Conservation (phyloP, 2,329 filamentous ascomycete species). For the Hansfordia pulvinata region DNA sequence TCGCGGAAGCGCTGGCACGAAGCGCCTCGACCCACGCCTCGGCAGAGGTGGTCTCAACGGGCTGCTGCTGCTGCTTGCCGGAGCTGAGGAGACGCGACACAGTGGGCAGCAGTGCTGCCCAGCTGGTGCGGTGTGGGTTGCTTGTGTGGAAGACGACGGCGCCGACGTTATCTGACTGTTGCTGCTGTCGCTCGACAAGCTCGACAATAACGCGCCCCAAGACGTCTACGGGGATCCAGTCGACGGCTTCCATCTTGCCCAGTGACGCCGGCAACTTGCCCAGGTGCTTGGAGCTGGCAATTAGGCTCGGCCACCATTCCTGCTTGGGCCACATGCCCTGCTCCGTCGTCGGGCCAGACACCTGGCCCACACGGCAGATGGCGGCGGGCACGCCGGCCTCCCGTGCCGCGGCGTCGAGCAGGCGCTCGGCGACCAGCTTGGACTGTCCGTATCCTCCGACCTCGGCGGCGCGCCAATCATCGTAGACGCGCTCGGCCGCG, state of each 20-base stretch:
- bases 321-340: constrained; percentile 7
- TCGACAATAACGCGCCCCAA: constrained; percentile 7
- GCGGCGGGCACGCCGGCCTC: constrained; percentile 5
- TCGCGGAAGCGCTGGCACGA: constrained; percentile 4
- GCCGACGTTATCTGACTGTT: background rate
- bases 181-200: constrained; percentile 1
- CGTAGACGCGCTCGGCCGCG: constrained; percentile 5
- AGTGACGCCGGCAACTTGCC: constrained; percentile 9
- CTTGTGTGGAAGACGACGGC: constrained; percentile 7
- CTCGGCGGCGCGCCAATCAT: constrained; percentile 5
- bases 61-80: no score
- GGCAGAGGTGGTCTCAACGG: constrained; percentile 5
- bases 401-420: constrained; percentile 7
- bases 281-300: constrained; percentile 9
- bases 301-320: constrained; percentile 12
- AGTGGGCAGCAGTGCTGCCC: constrained; percentile 4
- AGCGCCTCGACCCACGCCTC: constrained; percentile 7
- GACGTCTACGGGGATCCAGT: constrained; percentile 9
- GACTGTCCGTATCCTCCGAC: constrained; percentile 7
- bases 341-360: constrained; percentile 7
- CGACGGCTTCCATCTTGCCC: constrained; percentile 5
- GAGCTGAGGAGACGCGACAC: constrained; percentile 2
- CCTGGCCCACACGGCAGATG: constrained; percentile 9
- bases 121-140: constrained; percentile 7
- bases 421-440: constrained; percentile 7